Percentiles rank a stretch among this genome's conserved stretches.
phyloP scores from a whole-genome alignment of 148 eudicot genomes.

The Polygonum maritimum region DNA sequence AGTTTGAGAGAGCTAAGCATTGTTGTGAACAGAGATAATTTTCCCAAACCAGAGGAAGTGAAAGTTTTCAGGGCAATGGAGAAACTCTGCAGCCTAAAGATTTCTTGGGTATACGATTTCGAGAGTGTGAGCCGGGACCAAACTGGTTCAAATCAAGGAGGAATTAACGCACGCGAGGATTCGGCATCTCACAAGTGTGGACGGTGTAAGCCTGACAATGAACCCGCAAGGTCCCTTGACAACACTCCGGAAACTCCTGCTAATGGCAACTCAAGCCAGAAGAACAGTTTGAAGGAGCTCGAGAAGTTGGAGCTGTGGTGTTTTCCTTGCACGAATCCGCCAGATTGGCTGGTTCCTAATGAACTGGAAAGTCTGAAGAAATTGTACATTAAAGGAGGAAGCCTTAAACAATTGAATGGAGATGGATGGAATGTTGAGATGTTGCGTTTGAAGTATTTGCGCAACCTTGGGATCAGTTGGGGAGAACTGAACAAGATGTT shows the following conservation, averaged over 20 bases:
- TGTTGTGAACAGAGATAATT: slow-evolving; percentile 20
- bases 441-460: slow-evolving; percentile 26
- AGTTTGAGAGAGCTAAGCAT: slow-evolving; percentile 32
- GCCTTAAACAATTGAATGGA: slow-evolving; percentile 14
- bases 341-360: slow-evolving; percentile 15
- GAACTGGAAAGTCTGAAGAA: slow-evolving; percentile 18
- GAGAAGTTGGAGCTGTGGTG: slow-evolving; percentile 31
- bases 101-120: neutral
- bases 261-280: too few relatives aligned
- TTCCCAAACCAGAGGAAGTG: slow-evolving; percentile 4
- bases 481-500: slow-evolving; percentile 10
- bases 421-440: slow-evolving; percentile 21
- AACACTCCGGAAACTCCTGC: too few relatives aligned
- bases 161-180: neutral
- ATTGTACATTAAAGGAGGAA: slow-evolving; percentile 42
- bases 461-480: slow-evolving; percentile 17
- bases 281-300: neutral
- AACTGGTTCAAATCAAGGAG: neutral
- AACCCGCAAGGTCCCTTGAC: neutral
- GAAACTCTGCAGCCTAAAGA: neutral
- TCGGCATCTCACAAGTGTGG: neutral
- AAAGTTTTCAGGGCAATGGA: neutral
- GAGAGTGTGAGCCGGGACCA: neutral
- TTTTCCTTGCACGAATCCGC: neutral
- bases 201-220: neutral